Conservation (phyloP, 2,329 filamentous ascomycete genomes). For the Monosporascus sp. region DNA sequence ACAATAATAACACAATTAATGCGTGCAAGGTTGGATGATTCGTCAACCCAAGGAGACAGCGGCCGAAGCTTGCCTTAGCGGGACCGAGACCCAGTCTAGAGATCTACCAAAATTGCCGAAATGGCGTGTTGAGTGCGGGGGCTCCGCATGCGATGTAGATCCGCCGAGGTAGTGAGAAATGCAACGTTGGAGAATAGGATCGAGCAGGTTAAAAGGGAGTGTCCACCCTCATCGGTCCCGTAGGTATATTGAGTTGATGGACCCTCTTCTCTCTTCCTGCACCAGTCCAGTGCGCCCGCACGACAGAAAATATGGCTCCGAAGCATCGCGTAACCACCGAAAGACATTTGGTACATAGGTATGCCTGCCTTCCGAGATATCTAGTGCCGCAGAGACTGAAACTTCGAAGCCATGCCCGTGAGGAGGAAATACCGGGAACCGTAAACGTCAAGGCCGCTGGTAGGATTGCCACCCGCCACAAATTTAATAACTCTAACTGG, state of each 20-base stretch:
- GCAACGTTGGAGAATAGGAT: neutral
- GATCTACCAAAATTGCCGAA: neutral
- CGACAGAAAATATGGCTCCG: neutral
- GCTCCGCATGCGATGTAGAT: neutral
- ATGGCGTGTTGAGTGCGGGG: neutral
- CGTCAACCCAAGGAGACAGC: neutral
- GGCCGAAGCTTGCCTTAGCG: neutral
- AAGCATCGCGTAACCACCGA: neutral
- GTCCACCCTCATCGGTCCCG: neutral
- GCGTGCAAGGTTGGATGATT: neutral
- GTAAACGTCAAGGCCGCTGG: slow-evolving; percentile 21
- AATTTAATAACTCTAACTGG: neutral
- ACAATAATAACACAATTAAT: neutral
- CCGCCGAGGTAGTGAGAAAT: neutral
- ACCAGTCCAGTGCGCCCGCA: neutral
- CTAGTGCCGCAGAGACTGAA: neutral
- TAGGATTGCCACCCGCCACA: slow-evolving; percentile 6
- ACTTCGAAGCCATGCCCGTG: slow-evolving; percentile 20
- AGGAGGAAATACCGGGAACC: slow-evolving; percentile 22
- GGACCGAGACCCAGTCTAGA: neutral
- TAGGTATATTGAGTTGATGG: neutral
- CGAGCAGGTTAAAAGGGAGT: neutral
- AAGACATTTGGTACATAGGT: neutral
- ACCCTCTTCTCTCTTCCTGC: neutral
- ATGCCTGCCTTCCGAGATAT: neutral